Base-by-base conservation (phyloP, 2,329 filamentous ascomycete species). In the Penicillium brasilianum region DNA sequence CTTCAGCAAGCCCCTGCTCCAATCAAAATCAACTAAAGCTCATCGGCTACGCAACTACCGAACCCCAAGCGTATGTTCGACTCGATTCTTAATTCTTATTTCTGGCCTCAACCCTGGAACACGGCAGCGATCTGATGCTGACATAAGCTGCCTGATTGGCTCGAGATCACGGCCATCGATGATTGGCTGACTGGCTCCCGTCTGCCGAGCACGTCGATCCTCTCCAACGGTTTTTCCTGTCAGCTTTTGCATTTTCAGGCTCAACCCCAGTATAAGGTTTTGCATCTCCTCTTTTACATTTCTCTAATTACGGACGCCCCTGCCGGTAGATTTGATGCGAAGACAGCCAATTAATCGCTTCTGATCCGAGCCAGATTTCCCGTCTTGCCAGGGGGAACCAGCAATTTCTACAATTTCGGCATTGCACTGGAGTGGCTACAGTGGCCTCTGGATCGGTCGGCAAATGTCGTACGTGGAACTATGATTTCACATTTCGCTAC, bases 221-320 rank as follows among this genome's bases (percentile, higher is more conserved):
- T 52, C 56, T 58, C n/a, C 50, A 49, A 46, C 13, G 34, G 48
- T 50, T 54, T 54, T 28, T 58, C 22, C 37, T 58, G 57, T 54
- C 50, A 58, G 28, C 34, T 36, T 44, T 16, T 14, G 13, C 44
- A 56, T 44, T 43, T 46, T 46, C 48, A 46, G 37, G 55, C 18
- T 52, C 48, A 52, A 52, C 18, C 34, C 25, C 37, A n/a, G n/a
- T 8, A 51, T 52, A 44, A 58, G 28, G 36, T 52, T 58, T 52
- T 44, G 36, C 14, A 28, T 58, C 48, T 16, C 8, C 32, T 36
- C 48, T 18, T 9, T 20, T n/a, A 11, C 18, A 5, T 34, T 41
- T 18, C n/a, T 18, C n/a, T 10, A 10, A 18, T 11, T 10, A 10
- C 11, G 55, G 6, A 44, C 25, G 46, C 51, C 20, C 48, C 25